These are phyloP conservation scores for Fraxinus floribunda DNA, from an alignment of 305 asterid genomes.

Conservation along the genomic window DNA sequence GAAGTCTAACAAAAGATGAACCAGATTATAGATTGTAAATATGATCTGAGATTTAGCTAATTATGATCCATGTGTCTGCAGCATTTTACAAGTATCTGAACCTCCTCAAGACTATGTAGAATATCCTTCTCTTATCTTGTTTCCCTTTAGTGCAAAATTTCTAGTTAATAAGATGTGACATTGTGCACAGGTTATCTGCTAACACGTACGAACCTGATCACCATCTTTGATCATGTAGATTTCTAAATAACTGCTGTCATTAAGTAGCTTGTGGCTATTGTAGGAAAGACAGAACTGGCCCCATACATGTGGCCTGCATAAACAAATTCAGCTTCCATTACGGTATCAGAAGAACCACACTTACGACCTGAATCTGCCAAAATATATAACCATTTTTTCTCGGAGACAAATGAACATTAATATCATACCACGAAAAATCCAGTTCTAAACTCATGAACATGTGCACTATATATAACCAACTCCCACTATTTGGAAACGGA, in stretches of 20 bases:
- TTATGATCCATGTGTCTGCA: neutral
- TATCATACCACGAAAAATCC: neutral
- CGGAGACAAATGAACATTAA: neutral
- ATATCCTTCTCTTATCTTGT: neutral
- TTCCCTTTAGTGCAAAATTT: neutral
- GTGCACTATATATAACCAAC: neutral
- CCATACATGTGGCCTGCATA: slow-evolving; percentile 81
- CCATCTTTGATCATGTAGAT: slow-evolving; percentile 70
- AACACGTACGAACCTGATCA: slow-evolving; percentile 56
- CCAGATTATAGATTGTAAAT: neutral
- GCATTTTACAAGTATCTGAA: neutral
- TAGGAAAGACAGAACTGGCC: slow-evolving; percentile 79
- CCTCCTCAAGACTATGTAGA: neutral
- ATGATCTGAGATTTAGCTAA: neutral
- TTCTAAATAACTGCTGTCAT: slow-evolving; percentile 52
- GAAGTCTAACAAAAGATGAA: neutral
- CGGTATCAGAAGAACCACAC: slow-evolving; percentile 7
- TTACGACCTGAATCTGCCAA: neutral
- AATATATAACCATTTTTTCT: neutral
- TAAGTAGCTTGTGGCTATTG: slow-evolving; percentile 59
- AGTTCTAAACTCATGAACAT: slow-evolving; percentile 3
- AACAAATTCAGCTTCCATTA: slow-evolving; percentile 4
- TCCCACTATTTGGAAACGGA: neutral
- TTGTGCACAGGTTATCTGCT: neutral
- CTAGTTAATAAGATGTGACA: neutral